Percentiles rank a stretch among this genome's conserved stretches.
Conservation (phyloP, 495 filamentous ascomycete species). For the Zalerion maritima region DNA sequence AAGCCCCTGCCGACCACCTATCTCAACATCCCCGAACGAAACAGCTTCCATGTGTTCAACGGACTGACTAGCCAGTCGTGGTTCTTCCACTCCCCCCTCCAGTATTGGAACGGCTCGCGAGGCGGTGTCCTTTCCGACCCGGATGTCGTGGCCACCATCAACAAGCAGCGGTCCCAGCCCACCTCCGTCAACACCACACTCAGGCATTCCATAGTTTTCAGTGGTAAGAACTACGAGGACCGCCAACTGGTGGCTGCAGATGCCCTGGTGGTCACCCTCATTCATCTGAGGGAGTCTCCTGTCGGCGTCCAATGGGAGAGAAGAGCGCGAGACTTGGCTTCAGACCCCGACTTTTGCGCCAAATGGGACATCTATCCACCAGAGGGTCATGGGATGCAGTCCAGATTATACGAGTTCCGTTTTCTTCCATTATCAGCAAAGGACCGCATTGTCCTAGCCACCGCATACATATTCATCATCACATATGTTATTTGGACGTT, state of each 20-base stretch:
- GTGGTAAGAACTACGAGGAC: conserved; percentile 53
- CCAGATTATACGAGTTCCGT: conserved; percentile 55
- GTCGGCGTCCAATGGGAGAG: conserved; percentile 45
- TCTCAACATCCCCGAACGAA: conserved; percentile 26
- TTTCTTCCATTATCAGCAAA: conserved; percentile 48
- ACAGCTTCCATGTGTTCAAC: conserved; percentile 34
- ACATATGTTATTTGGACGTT: conserved; percentile 44
- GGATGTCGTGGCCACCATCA: conserved; percentile 50
- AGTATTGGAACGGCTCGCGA: conserved; percentile 56
- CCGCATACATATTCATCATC: conserved; percentile 44
- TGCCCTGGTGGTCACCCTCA: conserved; percentile 57
- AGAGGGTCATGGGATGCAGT: conserved; percentile 33
- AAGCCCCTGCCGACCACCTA: conserved; percentile 6
- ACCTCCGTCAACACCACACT: conserved; percentile 54
- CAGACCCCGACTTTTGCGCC: conserved; percentile 14
- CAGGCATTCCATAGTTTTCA: conserved; percentile 59
- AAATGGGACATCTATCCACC: conserved; percentile 48
- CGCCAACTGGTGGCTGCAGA: conserved; percentile 48
- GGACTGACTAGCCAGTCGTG: conserved; percentile 37
- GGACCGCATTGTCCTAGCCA: conserved; percentile 41
- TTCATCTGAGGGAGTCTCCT: conserved; percentile 44
- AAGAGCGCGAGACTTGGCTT: conserved; percentile 32
- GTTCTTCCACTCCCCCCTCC: conserved; percentile 59
- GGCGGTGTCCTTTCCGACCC: conserved; percentile 37
- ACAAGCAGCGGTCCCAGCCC: conserved; percentile 32